phyloP scores from a whole-genome alignment of 176 grass and related monocot species.

The Microstegium vimineum region DNA sequence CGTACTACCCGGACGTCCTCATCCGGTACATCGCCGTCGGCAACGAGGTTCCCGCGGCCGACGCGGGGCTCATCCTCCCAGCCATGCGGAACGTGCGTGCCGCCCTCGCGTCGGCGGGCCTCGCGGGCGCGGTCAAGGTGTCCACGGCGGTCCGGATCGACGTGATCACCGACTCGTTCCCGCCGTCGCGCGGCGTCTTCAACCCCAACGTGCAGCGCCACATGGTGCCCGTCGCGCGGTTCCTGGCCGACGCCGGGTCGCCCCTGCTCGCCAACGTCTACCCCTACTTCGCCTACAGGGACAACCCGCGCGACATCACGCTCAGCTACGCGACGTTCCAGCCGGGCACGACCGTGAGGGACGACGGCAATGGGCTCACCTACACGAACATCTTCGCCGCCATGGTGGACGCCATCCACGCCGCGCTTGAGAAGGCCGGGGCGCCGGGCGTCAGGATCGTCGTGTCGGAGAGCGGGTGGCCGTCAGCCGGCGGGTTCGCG shows the following conservation, averaged over 20 bases:
- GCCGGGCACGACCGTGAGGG: not conserved
- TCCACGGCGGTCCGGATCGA: not conserved
- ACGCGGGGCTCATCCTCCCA: slow-evolving; percentile 29
- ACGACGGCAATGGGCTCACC: not conserved
- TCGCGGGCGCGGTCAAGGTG: not conserved
- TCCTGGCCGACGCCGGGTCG: not conserved
- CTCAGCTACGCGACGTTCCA: not conserved
- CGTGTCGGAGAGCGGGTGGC: slow-evolving; percentile 1
- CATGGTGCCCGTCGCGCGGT: not conserved
- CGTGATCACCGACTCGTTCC: not conserved
- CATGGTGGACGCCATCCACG: not conserved
- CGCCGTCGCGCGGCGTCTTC: not conserved
- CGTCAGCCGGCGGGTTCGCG: not conserved
- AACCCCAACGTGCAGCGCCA: not conserved
- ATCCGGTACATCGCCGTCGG: slow-evolving; percentile 43
- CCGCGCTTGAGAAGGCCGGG: not conserved
- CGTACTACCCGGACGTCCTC: slow-evolving; percentile 7
- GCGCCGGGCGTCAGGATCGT: not conserved
- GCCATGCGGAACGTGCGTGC: slow-evolving; percentile 44
- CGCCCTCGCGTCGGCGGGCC: slow-evolving; percentile 11
- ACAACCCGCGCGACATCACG: not conserved
- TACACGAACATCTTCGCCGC: not conserved
- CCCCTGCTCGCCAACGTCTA: not conserved
- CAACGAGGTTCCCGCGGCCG: slow-evolving; percentile 26
- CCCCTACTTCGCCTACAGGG: not conserved